These are phyloP conservation scores for Eimeria sp. DNA, from an alignment of 169 alveolate genomes.

Conservation along the genomic window DNA sequence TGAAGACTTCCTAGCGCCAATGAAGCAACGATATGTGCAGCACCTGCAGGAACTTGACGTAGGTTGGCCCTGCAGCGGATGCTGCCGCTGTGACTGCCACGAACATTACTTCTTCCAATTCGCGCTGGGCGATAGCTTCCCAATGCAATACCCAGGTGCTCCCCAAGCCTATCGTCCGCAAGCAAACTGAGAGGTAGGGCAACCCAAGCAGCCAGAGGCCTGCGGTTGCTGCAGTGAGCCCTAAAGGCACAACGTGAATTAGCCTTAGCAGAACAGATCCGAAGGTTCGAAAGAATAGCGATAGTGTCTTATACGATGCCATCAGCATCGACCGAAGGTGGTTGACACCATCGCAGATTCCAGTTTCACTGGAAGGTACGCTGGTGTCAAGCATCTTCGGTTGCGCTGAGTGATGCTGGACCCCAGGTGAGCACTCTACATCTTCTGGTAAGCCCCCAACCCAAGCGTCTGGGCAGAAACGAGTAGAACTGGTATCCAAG, in stretches of 20 bases:
- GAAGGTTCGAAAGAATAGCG: not conserved
- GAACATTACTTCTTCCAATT: slow-evolving; percentile 64
- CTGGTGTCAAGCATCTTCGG: slow-evolving; percentile 1
- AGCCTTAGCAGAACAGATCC: slow-evolving; percentile 55
- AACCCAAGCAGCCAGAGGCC: slow-evolving; percentile 56
- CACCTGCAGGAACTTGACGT: slow-evolving; percentile 54
- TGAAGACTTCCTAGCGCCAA: not conserved
- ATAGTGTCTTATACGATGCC: not conserved
- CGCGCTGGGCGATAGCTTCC: slow-evolving; percentile 63
- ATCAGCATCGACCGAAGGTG: not conserved
- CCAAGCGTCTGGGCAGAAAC: not conserved
- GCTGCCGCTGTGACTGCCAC: slow-evolving; percentile 74
- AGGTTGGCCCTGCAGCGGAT: slow-evolving; percentile 70
- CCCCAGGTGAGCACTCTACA: slow-evolving; percentile 12
- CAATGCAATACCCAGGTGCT: not conserved
- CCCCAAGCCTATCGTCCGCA: slow-evolving; percentile 37
- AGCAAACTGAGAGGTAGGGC: slow-evolving; percentile 23
- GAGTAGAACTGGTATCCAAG: not conserved
- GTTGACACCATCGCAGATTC: too few relatives aligned
- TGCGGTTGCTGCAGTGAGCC: slow-evolving; percentile 55
- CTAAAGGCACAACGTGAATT: slow-evolving; percentile 42
- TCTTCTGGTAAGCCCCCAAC: not conserved
- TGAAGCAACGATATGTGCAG: not conserved
- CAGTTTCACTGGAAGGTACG: not conserved
- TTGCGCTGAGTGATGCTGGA: slow-evolving; percentile 2